phyloP scores from a whole-genome alignment of 441 rosid genomes.

The Mallotus japonicus region DNA sequence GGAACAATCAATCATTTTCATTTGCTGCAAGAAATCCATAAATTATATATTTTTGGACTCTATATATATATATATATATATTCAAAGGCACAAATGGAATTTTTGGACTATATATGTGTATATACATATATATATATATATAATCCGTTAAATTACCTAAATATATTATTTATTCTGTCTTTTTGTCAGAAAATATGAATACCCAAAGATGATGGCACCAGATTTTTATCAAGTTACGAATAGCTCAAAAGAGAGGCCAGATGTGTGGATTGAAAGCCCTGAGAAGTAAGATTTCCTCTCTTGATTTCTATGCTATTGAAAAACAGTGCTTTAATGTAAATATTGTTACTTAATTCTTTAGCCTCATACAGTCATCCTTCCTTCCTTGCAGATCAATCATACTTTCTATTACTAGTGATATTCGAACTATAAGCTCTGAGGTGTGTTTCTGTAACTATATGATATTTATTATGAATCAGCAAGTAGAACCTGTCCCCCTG shows the following conservation, averaged over 20 bases:
- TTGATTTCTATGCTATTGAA: conserved; percentile 17
- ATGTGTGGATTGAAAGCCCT: conserved; percentile 98
- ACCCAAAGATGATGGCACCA: conserved; percentile 81
- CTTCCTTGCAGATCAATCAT: conserved; percentile 68
- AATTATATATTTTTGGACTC: too few relatives aligned
- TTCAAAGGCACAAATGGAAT: too few relatives aligned
- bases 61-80: too few relatives aligned
- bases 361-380: neutral
- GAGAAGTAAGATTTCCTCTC: conserved; percentile 62
- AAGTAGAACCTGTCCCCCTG: too few relatives aligned
- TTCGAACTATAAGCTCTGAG: conserved; percentile 95
- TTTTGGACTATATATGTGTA: too few relatives aligned
- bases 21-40: neutral
- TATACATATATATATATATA: too few relatives aligned
- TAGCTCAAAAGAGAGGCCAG: conserved; percentile 93
- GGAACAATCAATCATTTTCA: neutral
- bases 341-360: neutral
- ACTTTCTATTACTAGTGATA: conserved; percentile 91
- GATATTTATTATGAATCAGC: conserved; percentile 6
- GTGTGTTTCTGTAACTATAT: conserved; percentile 40
- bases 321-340: conserved; percentile 6
- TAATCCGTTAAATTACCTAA: neutral
- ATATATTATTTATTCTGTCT: conserved; percentile 6
- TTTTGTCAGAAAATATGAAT: conserved; percentile 74
- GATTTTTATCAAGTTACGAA: conserved; percentile 89